phyloP scores from a whole-genome alignment of 1,284 basidiomycete genomes.

The Irpex lacteus region DNA sequence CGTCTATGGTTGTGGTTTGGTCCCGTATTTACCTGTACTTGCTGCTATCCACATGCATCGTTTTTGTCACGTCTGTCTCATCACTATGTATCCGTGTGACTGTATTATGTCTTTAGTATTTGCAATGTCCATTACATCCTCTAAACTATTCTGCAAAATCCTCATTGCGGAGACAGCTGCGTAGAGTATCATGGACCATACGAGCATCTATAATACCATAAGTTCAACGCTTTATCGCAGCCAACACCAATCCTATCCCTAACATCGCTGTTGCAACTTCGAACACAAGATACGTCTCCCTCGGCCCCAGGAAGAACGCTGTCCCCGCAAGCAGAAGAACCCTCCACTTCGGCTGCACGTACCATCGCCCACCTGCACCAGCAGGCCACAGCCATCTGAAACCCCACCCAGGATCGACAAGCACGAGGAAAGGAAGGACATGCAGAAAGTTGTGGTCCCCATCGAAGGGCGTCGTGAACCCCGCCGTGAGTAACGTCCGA shows the following conservation, averaged over 20 bases:
- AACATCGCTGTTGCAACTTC: conserved; percentile 36
- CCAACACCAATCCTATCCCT: conserved; percentile 19
- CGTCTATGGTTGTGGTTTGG: no score
- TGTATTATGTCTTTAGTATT: no score
- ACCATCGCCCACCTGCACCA: conserved; percentile 13
- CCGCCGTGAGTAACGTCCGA: conserved; percentile 74
- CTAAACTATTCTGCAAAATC: neutral
- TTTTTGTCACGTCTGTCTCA: no score
- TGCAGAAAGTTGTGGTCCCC: conserved; percentile 76
- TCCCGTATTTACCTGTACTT: no score
- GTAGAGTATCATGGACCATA: no score
- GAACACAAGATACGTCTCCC: conserved; percentile 59
- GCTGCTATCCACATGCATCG: no score
- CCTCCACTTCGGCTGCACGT: conserved; percentile 45
- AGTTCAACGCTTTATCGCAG: neutral
- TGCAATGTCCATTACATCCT: no score
- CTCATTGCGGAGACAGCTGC: no score
- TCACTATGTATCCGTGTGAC: no score
- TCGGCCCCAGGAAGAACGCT: conserved; percentile 59
- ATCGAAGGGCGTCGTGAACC: conserved; percentile 68
- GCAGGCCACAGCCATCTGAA: conserved; percentile 12
- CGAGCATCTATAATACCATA: no score
- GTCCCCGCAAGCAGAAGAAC: conserved; percentile 46
- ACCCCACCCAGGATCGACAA: conserved; percentile 49
- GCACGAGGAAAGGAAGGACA: conserved; percentile 62